phyloP scores from a whole-genome alignment of 108 stramenopile genomes.

The Skeletonema grethae region DNA sequence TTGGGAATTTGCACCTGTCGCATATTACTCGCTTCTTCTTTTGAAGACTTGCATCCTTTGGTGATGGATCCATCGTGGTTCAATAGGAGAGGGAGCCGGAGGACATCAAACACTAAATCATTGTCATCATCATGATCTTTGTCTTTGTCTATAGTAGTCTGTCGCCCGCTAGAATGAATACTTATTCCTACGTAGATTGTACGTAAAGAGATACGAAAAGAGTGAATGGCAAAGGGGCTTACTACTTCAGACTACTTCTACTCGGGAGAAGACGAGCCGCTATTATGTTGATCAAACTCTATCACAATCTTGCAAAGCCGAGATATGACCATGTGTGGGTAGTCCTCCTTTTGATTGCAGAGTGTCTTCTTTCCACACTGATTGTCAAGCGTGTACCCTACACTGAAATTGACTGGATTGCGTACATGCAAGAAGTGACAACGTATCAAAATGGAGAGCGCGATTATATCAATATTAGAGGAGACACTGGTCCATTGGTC shows the following conservation, averaged over 20 bases:
- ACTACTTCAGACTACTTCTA: no score
- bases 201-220: no score
- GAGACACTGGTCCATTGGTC: conserved; percentile 95
- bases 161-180: no score
- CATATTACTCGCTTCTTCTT: background rate
- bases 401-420: conserved; percentile 98
- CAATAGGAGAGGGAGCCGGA: no score
- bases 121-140: no score
- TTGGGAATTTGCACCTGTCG: background rate
- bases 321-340: conserved; percentile 53
- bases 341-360: conserved; percentile 48
- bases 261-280: no score
- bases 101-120: no score
- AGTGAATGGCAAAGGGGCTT: no score
- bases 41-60: background rate
- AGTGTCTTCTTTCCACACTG: conserved; percentile 53
- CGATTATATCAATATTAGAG: conserved; percentile 88
- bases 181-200: no score
- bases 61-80: background rate
- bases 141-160: no score
- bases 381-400: conserved; percentile 84
- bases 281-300: conserved; percentile 12
- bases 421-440: conserved; percentile 98
- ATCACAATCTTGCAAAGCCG: conserved; percentile 38
- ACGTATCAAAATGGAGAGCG: conserved; percentile 81